Evolutionary conservation across 2,329 filamentous ascomycete species (phyloP), one percentile per base, ranked within the genome.

Genomic region (Fusarium anguioides): DNA sequence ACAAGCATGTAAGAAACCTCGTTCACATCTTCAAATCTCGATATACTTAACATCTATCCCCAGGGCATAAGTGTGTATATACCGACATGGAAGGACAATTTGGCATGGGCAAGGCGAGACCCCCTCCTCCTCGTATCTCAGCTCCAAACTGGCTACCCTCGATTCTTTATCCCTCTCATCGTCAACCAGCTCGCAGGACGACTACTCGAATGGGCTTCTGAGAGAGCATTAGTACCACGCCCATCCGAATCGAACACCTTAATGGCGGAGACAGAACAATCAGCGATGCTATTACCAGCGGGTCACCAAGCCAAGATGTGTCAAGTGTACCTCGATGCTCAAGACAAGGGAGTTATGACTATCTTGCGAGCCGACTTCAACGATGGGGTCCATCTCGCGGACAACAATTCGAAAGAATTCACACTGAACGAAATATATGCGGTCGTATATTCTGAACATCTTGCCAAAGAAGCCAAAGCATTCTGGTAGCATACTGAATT

Each of bases 401-500:
- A n/a, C 6, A 10, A 20, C 8, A 8, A 26, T 17, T 10, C 17
- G 9, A 40, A 41, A 9, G 8, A 8, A 6, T 27, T 24, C 8
- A 23, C 5, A 20, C 26, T 45, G 29, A 50, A 23, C 10, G 40
- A 71, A 5, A 23, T 75, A 1, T 76, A 54, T 21, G 46, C 47
- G 3, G 63, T 71, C 2, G 35, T 64, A 7, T 71, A 70, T 20
- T 60, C 71, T 3, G 20, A 41, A 2, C 21, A 41, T 4, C 20
- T 75, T 12, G 57, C 46, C 4, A 40, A 24, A 6, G 69, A 74
- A 21, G 73, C 69, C n/a, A 73, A 73, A 40, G 64, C 62, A 9
- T 76, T 75, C 27, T 76, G 73, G 74, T 72, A 74, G 18, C 73
- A 76, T 45, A 72, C 75, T 1, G 75, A 74, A 0, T 72, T 60